Evolutionary conservation across 148 eudicot genomes (phyloP), one percentile per base, ranked within the genome.

Genomic region (Arctostaphylos glauca): DNA sequence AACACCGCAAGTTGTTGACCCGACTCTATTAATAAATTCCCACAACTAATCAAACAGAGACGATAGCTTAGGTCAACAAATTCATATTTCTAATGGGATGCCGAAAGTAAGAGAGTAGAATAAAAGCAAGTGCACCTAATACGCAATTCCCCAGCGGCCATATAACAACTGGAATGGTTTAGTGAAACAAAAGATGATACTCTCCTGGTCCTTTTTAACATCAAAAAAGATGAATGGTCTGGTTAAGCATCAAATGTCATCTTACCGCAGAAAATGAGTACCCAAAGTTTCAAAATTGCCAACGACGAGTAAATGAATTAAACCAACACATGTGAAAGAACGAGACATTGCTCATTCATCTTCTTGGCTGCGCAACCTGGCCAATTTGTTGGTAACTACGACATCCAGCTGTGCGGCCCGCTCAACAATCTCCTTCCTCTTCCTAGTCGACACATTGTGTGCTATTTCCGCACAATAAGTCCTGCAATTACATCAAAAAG

Each of bases 381-480:
- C 91, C 55, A 88, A 74, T 18, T 83, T 84, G 90, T 84, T 88
- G 84, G 87, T 88, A 23, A 88, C 83, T 23, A 86, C 90, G 77
- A 86, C 81, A 64, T 88, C 90, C 6, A 88, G 73, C 77, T 88
- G 90, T 21, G 89, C 89, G 14, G 91, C 91, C 66, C 89, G 86
- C 59, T 88, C 91, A 25, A 86, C 89, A 31, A 88, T 88, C 23
- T 84, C 86, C 84, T 88, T 88, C 16, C 91, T 67, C 49, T 88
- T 88, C 79, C 62, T 77, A 6, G 90, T 88, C 1, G 88, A 88
- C 2, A 88, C 90, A 76, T 86, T 80, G 85, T 88, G 90, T 2
- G 87, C 90, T 48, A 88, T 88, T 78, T 88, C 91, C 4, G 87
- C 91, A 81, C 89, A 88, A 74, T 88, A 88, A 4, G 87, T 84